Percentiles rank a stretch among this genome's conserved stretches.
These are phyloP conservation scores for Tolypocladium sp. DNA, from an alignment of 2,329 filamentous ascomycete species.

Conservation along the genomic window DNA sequence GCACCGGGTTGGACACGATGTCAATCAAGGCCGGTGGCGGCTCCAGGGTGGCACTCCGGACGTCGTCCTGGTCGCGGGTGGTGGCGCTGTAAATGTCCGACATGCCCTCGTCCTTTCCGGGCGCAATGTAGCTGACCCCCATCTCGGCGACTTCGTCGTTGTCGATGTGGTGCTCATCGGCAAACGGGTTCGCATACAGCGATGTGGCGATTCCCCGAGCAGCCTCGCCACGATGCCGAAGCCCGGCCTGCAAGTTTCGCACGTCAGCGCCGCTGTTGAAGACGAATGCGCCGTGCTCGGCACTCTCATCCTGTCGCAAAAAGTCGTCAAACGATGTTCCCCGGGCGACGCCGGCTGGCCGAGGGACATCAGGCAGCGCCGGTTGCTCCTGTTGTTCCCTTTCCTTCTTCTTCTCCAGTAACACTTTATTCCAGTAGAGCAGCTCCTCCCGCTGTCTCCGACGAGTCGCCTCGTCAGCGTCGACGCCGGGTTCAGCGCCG, in stretches of 20 bases:
- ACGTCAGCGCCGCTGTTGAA: slow-evolving; percentile 47
- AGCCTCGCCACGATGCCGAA: slow-evolving; percentile 39
- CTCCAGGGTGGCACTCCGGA: slow-evolving; percentile 13
- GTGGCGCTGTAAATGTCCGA: slow-evolving; percentile 52
- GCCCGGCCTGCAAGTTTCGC: slow-evolving; percentile 28
- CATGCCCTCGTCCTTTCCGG: slow-evolving; percentile 35
- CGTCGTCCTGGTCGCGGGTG: slow-evolving; percentile 26
- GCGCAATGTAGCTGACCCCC: slow-evolving; percentile 32
- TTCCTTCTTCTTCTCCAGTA: slow-evolving; percentile 40
- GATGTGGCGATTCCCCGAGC: slow-evolving; percentile 34
- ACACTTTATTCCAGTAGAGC: slow-evolving; percentile 55
- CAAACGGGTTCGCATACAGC: slow-evolving; percentile 49
- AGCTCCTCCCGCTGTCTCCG: slow-evolving; percentile 55
- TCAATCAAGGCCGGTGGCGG: slow-evolving; percentile 23
- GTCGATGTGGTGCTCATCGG: slow-evolving; percentile 46
- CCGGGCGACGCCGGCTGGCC: slow-evolving; percentile 2
- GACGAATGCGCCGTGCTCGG: slow-evolving; percentile 46
- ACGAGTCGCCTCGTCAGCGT: slow-evolving; percentile 53
- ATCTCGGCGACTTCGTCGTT: slow-evolving; percentile 31
- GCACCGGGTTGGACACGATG: slow-evolving; percentile 12
- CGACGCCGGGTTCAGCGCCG: slow-evolving; percentile 38
- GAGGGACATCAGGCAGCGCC: neutral
- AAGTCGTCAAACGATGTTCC: slow-evolving; percentile 51
- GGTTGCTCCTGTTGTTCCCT: slow-evolving; percentile 8
- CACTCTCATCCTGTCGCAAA: slow-evolving; percentile 38